Base-by-base conservation (phyloP, 2,329 filamentous ascomycete genomes). In the Colletotrichum chlorophyti region DNA sequence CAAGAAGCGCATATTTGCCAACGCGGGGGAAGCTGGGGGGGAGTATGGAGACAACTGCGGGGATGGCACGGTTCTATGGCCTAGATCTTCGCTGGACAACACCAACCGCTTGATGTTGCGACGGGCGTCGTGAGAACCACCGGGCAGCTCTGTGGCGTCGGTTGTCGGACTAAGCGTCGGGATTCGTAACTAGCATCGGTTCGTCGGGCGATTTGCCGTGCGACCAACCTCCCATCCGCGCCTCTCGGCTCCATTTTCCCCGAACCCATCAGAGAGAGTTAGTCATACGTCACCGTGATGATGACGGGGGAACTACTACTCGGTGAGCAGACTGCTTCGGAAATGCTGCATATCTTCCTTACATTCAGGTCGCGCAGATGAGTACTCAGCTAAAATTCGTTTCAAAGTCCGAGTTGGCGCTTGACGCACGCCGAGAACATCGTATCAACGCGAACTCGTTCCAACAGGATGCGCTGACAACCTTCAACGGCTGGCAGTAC, bases 391-490 rank as follows among this genome's bases (percentile, higher is more conserved):
- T 60, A n/a, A 45, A 43, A 6, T 32, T 60, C 5, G 8, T 60
- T 24, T 34, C 31, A 14, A 34, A 37, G 26, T 55, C 57, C 2
- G 57, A 55, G 31, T 23, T 60, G 26, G 32, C 38, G 8, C 15
- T 50, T 8, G 57, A 60, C 6, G 57, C 57, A 10, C 57, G 57
- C 1, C 52, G 57, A 12, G 57, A 60, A 32, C 57, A 60, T 12
- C 43, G 57, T 5, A 60, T 60, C 27, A 60, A 58, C 29, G 58
- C 53, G 17, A 60, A 60, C 41, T 58, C 58, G 12, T 60, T 60
- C 47, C 58, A 60, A 17, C 58, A 60, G 8, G 58, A 48, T 26
- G 58, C 58, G 21, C n/a, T 60, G 32, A 58, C 47, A 12, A 58
- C 53, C 12, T 60, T 53, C 10, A 48, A 58, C 27, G 58, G 46